Evolutionary conservation across 345 rosid genomes (phyloP).

Genomic region (Acer saccharum): DNA sequence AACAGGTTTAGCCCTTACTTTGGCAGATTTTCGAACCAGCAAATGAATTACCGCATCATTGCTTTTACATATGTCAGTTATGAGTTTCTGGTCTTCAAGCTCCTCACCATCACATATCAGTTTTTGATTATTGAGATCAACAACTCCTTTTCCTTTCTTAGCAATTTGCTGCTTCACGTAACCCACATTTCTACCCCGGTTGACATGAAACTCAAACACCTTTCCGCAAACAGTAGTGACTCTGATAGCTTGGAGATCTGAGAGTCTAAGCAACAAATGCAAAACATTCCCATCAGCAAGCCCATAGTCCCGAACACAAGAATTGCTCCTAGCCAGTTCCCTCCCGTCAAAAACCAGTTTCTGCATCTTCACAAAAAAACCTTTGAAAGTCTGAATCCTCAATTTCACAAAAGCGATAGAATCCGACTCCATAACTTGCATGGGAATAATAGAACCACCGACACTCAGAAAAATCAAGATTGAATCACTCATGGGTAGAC

Average conservation of each 20-base stretch:
- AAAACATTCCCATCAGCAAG: slow-evolving; percentile 60
- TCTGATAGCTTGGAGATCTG: slow-evolving; percentile 67
- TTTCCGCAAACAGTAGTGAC: slow-evolving; percentile 65
- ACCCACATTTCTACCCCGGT: slow-evolving; percentile 66
- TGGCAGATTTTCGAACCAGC: slow-evolving; percentile 56
- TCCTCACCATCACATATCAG: slow-evolving; percentile 70
- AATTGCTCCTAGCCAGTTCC: slow-evolving; percentile 58
- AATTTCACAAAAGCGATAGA: slow-evolving; percentile 77
- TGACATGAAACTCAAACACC: slow-evolving; percentile 60
- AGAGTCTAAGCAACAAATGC: slow-evolving; percentile 68
- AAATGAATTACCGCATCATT: slow-evolving; percentile 62
- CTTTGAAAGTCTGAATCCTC: slow-evolving; percentile 69
- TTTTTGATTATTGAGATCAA: slow-evolving; percentile 55
- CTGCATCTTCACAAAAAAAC: slow-evolving; percentile 66
- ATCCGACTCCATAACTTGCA: slow-evolving; percentile 66
- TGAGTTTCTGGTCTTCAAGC: slow-evolving; percentile 78
- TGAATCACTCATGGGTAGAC: slow-evolving; percentile 37
- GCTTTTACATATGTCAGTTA: slow-evolving; percentile 58
- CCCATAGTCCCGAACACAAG: slow-evolving; percentile 53
- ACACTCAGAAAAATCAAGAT: slow-evolving; percentile 62
- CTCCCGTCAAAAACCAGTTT: slow-evolving; percentile 64
- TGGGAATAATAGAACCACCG: slow-evolving; percentile 61
- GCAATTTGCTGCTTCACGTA: slow-evolving; percentile 78
- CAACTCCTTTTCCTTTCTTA: slow-evolving; percentile 42
- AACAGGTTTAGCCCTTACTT: slow-evolving; percentile 52